These are phyloP conservation scores for Eucalyptus curtisii DNA, from an alignment of 345 rosid genomes.

Conservation along the genomic window DNA sequence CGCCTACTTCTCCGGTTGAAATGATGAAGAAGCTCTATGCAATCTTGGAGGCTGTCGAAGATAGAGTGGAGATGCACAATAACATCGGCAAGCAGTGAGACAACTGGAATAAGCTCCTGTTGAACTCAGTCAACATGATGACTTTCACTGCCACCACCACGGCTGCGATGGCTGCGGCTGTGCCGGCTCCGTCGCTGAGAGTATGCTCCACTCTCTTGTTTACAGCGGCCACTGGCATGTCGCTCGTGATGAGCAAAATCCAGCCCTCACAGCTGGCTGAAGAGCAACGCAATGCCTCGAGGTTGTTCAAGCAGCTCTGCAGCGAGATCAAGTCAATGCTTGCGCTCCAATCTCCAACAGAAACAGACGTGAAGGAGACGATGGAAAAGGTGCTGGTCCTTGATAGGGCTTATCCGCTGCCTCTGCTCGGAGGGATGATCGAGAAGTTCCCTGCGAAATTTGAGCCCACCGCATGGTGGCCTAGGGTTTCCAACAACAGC, in stretches of 20 bases:
- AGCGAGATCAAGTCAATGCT: constrained; percentile 2
- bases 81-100: constrained; percentile 56
- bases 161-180: background rate
- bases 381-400: constrained; percentile 15
- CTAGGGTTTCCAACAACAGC: background rate
- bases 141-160: constrained; percentile 38
- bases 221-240: constrained; percentile 18
- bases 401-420: constrained; percentile 28
- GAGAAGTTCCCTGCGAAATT: constrained; percentile 15
- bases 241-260: constrained; percentile 16
- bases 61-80: constrained; percentile 59
- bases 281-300: constrained; percentile 21
- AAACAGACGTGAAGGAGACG: constrained; percentile 2
- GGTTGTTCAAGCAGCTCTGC: constrained; percentile 19
- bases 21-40: constrained; percentile 13
- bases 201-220: constrained; percentile 6
- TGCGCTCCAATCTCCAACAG: background rate
- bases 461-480: constrained; percentile 24
- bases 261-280: constrained; percentile 35
- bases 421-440: constrained; percentile 26
- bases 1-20: background rate
- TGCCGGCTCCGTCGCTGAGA: background rate
- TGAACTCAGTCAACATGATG: constrained; percentile 61
- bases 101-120: constrained; percentile 49
- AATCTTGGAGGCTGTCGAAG: constrained; percentile 44